A percentile compares a stretch with the other conserved stretches of the same genome.
Evolutionary conservation across 2,329 filamentous ascomycete genomes (phyloP).

Genomic region (Pleochaeta shiraiana): DNA sequence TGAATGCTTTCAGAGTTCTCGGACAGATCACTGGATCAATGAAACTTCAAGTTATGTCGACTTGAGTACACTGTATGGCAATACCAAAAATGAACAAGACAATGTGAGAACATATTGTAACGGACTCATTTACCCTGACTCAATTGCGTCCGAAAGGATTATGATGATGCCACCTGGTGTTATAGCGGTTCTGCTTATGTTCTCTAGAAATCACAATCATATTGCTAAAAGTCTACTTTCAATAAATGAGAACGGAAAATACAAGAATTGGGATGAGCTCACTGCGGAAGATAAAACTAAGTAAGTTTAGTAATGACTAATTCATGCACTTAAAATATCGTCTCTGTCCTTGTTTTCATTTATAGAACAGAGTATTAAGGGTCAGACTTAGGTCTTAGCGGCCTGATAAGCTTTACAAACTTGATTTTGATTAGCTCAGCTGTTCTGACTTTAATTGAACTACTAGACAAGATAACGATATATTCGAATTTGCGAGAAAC

Average conservation of each 20-base stretch:
- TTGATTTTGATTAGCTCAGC: no score
- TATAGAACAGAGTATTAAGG: no score
- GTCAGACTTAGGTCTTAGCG: no score
- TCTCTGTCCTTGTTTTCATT: no score
- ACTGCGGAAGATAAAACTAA: slow-evolving; percentile 19
- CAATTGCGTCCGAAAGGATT: slow-evolving; percentile 24
- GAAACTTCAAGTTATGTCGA: slow-evolving; percentile 27
- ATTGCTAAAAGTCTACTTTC: slow-evolving; percentile 21
- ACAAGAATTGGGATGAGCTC: slow-evolving; percentile 21
- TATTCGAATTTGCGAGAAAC: slow-evolving; percentile 25
- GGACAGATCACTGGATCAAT: slow-evolving; percentile 22
- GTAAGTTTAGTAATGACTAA: slow-evolving; percentile 15
- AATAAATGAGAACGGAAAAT: slow-evolving; percentile 24
- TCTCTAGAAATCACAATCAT: slow-evolving; percentile 25
- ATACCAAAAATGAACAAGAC: slow-evolving; percentile 22
- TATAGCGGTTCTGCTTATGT: slow-evolving; percentile 22
- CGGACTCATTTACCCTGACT: slow-evolving; percentile 23
- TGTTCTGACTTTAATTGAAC: background rate
- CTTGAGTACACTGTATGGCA: slow-evolving; percentile 25
- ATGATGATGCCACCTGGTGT: slow-evolving; percentile 27
- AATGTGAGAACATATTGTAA: slow-evolving; percentile 23
- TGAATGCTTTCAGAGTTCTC: slow-evolving; percentile 24
- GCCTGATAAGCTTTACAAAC: no score
- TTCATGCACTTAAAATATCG: no score
- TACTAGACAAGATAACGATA: slow-evolving; percentile 25